These are phyloP conservation scores for Paraleonurus japonicus DNA, from an alignment of 257 asterid species.

Conservation along the genomic window DNA sequence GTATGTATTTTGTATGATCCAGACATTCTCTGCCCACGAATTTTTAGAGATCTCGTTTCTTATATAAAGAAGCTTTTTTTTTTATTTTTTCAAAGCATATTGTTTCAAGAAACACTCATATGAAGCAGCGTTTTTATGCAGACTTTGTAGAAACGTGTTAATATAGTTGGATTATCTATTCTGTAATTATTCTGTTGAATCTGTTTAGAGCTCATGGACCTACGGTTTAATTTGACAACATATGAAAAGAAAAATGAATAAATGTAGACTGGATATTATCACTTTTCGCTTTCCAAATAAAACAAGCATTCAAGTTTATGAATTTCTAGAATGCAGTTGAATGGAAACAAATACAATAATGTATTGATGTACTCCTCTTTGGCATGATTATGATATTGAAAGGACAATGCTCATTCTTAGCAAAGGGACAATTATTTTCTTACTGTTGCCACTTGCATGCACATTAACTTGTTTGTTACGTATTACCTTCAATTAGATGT, in stretches of 20 bases:
- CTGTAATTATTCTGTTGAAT: not conserved
- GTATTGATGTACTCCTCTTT: not conserved
- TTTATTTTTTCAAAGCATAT: not conserved
- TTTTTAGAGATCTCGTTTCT: not conserved
- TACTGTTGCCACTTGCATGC: not conserved
- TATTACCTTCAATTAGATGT: not conserved
- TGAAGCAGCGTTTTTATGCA: not conserved
- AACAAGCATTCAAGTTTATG: not conserved
- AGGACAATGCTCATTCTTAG: not conserved
- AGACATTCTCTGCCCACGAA: not conserved
- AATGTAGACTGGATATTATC: not conserved
- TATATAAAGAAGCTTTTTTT: not conserved
- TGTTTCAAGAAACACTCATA: not conserved
- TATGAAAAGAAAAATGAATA: not conserved
- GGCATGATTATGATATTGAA: constrained; percentile 9
- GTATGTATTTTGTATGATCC: not conserved
- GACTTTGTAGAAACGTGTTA: not conserved
- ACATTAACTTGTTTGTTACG: not conserved
- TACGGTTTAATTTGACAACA: not conserved
- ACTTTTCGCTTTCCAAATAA: too few relatives aligned
- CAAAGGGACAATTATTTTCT: not conserved
- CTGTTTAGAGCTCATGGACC: not conserved
- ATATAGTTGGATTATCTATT: not conserved
- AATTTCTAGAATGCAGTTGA: not conserved
- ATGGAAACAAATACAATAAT: not conserved